A percentile compares a stretch with the other conserved stretches of the same genome.
Evolutionary conservation across 306 rosid species (phyloP).

Genomic region (Quercus ilex): DNA sequence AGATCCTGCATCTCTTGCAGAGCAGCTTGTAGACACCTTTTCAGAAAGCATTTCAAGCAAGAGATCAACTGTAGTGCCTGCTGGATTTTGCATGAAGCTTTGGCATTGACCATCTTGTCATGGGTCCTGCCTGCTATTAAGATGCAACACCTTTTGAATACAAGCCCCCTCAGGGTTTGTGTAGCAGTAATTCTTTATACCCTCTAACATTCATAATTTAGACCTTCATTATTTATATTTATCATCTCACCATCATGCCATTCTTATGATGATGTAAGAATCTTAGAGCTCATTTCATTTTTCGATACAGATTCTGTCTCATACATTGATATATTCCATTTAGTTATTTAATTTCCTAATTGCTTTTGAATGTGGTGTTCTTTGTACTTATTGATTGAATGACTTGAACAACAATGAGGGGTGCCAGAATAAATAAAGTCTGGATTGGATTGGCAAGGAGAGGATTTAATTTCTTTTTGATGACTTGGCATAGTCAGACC

Average conservation of each 20-base stretch:
- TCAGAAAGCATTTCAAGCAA: constrained; percentile 76
- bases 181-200: constrained; percentile 54
- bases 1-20: constrained; percentile 89
- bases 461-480: too few species aligned
- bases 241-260: constrained; percentile 33
- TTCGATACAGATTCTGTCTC: constrained; percentile 13
- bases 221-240: constrained; percentile 33
- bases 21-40: constrained; percentile 91
- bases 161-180: constrained; percentile 25
- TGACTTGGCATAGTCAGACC: too few species aligned
- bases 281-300: constrained; percentile 26
- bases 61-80: constrained; percentile 58
- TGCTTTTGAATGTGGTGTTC: background rate
- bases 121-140: constrained; percentile 25
- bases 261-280: constrained; percentile 44
- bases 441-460: background rate
- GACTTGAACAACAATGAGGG: background rate
- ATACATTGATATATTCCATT: constrained; percentile 8
- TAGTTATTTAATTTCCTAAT: constrained; percentile 7
- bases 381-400: background rate
- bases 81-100: constrained; percentile 91
- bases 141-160: constrained; percentile 13
- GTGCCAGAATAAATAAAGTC: constrained; percentile 22
- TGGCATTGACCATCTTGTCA: constrained; percentile 59
- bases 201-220: constrained; percentile 41